Conservation (phyloP, 495 filamentous ascomycete species). For the Daldinia concentrica region DNA sequence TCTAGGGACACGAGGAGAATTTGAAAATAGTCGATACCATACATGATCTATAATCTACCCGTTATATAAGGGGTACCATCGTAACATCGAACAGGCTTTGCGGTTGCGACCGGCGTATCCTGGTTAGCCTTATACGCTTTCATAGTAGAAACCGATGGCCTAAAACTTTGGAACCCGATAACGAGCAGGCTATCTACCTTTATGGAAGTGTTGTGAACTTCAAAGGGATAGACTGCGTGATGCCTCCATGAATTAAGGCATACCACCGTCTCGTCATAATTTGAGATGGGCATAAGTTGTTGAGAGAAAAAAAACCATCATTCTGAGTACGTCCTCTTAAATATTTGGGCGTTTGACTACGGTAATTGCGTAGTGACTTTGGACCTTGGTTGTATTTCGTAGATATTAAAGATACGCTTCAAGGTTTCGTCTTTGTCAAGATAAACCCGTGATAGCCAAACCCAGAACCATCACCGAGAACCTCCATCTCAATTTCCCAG, state of each 20-base stretch:
- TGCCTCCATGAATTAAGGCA: background rate
- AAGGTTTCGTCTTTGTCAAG: slow-evolving; percentile 14
- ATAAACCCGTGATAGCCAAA: slow-evolving; percentile 31
- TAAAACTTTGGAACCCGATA: background rate
- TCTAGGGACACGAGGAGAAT: background rate
- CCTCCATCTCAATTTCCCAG: slow-evolving; percentile 32
- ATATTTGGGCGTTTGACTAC: background rate
- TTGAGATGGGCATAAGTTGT: background rate
- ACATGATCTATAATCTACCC: background rate
- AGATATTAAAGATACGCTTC: background rate
- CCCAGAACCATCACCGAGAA: slow-evolving; percentile 23
- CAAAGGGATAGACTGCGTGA: background rate
- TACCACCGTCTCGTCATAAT: background rate
- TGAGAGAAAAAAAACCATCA: background rate
- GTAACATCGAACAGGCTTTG: background rate
- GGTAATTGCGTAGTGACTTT: background rate
- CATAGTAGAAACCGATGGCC: background rate
- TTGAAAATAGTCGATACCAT: background rate
- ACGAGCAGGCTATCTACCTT: background rate
- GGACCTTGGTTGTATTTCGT: background rate
- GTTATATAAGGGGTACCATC: background rate
- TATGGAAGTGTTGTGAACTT: background rate
- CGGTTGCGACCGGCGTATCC: background rate
- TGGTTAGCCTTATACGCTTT: background rate
- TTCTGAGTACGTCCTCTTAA: background rate